Evolutionary conservation across 495 filamentous ascomycete species (phyloP).

Genomic region (Penicillium manginii): DNA sequence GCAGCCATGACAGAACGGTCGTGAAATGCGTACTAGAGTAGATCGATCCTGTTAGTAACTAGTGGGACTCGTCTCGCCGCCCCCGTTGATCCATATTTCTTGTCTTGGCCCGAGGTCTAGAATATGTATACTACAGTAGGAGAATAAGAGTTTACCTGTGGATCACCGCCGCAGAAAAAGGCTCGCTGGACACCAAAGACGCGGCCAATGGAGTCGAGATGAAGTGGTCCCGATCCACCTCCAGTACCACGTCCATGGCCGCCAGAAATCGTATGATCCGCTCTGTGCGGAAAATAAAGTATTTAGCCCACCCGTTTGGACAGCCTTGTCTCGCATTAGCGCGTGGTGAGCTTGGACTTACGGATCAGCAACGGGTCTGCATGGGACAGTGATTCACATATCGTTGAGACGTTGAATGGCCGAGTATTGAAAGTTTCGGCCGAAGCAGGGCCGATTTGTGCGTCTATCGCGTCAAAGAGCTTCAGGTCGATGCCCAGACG

Average conservation of each 20-base stretch:
- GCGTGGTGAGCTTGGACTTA: conserved; percentile 12
- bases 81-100: background rate
- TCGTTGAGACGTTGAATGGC: background rate
- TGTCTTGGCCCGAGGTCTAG: background rate
- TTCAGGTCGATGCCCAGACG: conserved; percentile 25
- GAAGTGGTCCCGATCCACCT: conserved; percentile 15
- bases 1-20: conserved; percentile 15
- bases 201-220: conserved; percentile 13
- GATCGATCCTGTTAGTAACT: background rate
- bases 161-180: conserved; percentile 20
- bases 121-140: too few species aligned
- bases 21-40: conserved; percentile 17
- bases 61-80: background rate
- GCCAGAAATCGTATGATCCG: conserved; percentile 21
- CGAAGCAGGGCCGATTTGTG: background rate
- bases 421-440: background rate
- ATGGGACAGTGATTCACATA: conserved; percentile 3
- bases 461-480: conserved; percentile 26
- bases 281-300: conserved; percentile 2
- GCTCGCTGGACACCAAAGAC: conserved; percentile 19
- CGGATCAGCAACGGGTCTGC: conserved; percentile 24
- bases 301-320: background rate
- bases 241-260: conserved; percentile 19
- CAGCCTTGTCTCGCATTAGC: background rate
- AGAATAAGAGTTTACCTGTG: conserved; percentile 13